Evolutionary conservation across 331 rosid genomes (phyloP).

Genomic region (Pyracantha coccinea): DNA sequence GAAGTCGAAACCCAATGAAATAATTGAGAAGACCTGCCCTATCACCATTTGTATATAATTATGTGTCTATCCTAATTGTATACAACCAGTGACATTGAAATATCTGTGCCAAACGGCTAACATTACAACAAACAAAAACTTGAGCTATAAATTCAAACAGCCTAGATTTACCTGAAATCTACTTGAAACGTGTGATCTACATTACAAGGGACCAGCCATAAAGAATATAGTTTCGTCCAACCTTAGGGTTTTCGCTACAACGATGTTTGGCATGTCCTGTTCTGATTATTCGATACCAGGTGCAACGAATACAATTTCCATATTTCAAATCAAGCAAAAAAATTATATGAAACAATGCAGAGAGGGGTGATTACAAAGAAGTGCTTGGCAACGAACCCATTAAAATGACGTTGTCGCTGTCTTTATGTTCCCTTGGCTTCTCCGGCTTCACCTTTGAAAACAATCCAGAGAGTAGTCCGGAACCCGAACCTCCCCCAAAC

Average conservation of each 20-base stretch:
- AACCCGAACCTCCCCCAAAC: conserved; percentile 44
- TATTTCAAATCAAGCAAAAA: conserved; percentile 16
- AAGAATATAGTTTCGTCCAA: background rate
- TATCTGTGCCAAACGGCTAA: background rate
- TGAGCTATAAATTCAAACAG: background rate
- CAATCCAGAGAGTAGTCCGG: conserved; percentile 60
- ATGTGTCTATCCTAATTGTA: background rate
- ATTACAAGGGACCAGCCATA: conserved; percentile 17
- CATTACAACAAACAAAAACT: background rate
- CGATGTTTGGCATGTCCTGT: background rate
- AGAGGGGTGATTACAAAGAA: conserved; percentile 27
- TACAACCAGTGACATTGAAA: background rate
- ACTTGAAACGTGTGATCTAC: background rate
- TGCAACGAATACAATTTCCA: conserved; percentile 5
- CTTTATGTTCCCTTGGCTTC: conserved; percentile 34
- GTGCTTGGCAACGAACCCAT: conserved; percentile 83
- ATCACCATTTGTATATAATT: too few species aligned
- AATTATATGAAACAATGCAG: background rate
- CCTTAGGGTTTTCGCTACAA: background rate
- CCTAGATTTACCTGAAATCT: background rate
- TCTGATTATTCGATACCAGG: conserved; percentile 23
- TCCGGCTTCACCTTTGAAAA: conserved; percentile 45
- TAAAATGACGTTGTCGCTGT: conserved; percentile 51
- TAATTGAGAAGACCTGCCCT: background rate
- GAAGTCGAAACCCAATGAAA: background rate